Evolutionary conservation across 441 rosid genomes (phyloP).

Genomic region (Hura crepitans): DNA sequence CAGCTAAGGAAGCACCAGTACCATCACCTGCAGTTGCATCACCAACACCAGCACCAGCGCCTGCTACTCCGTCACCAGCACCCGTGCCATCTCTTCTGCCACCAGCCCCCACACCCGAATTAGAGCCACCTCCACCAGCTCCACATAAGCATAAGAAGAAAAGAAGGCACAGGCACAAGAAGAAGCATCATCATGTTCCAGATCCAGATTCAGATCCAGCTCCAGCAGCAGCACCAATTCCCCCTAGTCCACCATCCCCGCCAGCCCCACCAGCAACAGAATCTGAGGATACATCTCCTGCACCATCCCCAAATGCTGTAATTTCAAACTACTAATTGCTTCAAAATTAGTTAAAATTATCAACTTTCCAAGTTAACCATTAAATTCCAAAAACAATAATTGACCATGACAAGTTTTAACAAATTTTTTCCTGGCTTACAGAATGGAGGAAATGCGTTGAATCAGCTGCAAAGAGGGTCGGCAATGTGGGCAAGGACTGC

Average conservation of each 20-base stretch:
- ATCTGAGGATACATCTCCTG: slow-evolving; percentile 61
- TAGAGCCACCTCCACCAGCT: slow-evolving; percentile 55
- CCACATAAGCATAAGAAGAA: slow-evolving; percentile 63
- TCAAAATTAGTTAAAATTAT: slow-evolving; percentile 7
- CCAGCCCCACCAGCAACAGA: slow-evolving; percentile 67
- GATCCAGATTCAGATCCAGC: too few relatives aligned
- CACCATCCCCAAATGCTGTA: slow-evolving; percentile 84
- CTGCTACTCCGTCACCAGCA: slow-evolving; percentile 33
- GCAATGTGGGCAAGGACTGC: slow-evolving; percentile 47
- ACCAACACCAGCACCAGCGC: slow-evolving; percentile 29
- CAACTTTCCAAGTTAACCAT: slow-evolving; percentile 2
- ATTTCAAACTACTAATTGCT: slow-evolving; percentile 1
- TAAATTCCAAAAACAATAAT: neutral
- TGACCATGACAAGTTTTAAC: neutral
- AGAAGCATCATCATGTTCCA: slow-evolving; percentile 71
- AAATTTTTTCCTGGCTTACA: slow-evolving; percentile 32
- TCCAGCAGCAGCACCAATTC: slow-evolving; percentile 56
- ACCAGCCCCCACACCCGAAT: slow-evolving; percentile 41
- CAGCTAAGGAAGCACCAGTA: slow-evolving; percentile 53
- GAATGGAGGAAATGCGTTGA: slow-evolving; percentile 57
- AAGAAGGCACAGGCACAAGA: slow-evolving; percentile 68
- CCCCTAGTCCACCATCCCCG: slow-evolving; percentile 65
- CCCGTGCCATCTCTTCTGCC: slow-evolving; percentile 49
- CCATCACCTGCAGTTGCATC: slow-evolving; percentile 44
- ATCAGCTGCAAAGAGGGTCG: slow-evolving; percentile 37